These are phyloP conservation scores for Rhizopus microsporus DNA, from an alignment of 371 early-diverging fungal species.

Conservation along the genomic window DNA sequence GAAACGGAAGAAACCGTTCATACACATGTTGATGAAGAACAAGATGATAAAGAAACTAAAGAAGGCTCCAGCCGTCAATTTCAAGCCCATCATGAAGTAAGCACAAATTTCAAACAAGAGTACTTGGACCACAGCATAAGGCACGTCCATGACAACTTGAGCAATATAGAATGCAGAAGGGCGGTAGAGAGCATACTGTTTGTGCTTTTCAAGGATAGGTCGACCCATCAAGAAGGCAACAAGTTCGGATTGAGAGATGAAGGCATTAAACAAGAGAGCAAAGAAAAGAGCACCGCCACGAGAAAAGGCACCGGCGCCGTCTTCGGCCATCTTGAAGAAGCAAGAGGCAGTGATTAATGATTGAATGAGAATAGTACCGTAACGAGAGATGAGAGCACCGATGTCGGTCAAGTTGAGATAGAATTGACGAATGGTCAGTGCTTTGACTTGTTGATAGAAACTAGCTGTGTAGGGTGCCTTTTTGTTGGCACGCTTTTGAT, in stretches of 20 bases:
- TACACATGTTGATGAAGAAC: conserved; percentile 55
- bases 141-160: conserved; percentile 51
- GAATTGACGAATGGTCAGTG: conserved; percentile 63
- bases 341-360: conserved; percentile 71
- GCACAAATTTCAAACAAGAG: conserved; percentile 38
- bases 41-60: conserved; percentile 50
- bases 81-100: conserved; percentile 64
- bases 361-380: conserved; percentile 60
- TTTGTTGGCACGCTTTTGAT: conserved; percentile 56
- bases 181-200: conserved; percentile 65
- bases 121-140: conserved; percentile 27
- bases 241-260: conserved; percentile 57
- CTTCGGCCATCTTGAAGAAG: conserved; percentile 56
- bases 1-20: conserved; percentile 66
- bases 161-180: conserved; percentile 66
- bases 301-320: conserved; percentile 63
- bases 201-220: conserved; percentile 68
- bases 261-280: conserved; percentile 55
- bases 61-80: conserved; percentile 51
- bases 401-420: conserved; percentile 56
- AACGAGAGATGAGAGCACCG: conserved; percentile 54
- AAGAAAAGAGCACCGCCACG: conserved; percentile 75
- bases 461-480: conserved; percentile 62
- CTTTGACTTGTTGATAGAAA: conserved; percentile 61
- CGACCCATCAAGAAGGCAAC: conserved; percentile 58